Evolutionary conservation across 345 rosid genomes (phyloP).

Genomic region (Eucalyptus virginea): DNA sequence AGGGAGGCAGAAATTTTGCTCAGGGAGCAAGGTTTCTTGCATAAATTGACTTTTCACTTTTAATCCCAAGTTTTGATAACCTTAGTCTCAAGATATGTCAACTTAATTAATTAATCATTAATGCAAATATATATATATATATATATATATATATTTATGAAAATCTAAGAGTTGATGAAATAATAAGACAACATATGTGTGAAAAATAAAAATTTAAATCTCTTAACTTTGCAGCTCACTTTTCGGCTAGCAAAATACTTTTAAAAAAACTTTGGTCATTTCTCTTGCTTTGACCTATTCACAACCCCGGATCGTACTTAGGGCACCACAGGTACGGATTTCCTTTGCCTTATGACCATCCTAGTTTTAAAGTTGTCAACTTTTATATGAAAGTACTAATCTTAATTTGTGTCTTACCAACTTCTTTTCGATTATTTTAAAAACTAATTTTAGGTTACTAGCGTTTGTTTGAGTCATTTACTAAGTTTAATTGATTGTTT

Average conservation of each 20-base stretch:
- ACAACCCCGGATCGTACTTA: rapidly evolving
- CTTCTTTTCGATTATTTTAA: no score
- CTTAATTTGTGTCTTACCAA: neutral
- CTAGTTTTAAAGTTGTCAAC: no score
- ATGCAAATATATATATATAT: no score
- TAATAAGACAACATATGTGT: neutral
- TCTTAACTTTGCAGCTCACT: no score
- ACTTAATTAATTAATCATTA: neutral
- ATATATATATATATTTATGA: no score
- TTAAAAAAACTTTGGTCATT: no score
- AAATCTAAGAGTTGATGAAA: neutral
- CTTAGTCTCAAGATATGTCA: neutral
- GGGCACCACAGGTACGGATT: neutral
- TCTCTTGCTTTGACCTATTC: neutral
- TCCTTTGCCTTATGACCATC: neutral
- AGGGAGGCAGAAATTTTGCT: no score
- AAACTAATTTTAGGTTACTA: neutral
- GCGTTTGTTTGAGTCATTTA: neutral
- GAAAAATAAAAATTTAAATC: neutral
- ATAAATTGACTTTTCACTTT: no score
- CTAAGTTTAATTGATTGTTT: neutral
- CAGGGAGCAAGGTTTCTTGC: no score
- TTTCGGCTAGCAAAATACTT: no score
- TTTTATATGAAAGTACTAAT: neutral
- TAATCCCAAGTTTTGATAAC: neutral